These are phyloP conservation scores for Omphalotus olearius DNA, from an alignment of 1,284 basidiomycete species.

Conservation along the genomic window DNA sequence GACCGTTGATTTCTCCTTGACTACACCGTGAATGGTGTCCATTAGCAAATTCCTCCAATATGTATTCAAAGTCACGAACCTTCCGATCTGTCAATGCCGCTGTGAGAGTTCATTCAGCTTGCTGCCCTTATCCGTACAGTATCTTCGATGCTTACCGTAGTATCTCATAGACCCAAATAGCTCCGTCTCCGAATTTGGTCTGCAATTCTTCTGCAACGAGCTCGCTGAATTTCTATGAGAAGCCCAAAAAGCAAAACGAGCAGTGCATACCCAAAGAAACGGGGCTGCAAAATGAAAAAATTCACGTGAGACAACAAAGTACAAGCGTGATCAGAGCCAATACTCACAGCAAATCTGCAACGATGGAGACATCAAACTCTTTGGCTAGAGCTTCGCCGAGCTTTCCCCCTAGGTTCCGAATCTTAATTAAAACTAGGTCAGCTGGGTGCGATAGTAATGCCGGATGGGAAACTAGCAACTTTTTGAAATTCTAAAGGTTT, in stretches of 20 bases:
- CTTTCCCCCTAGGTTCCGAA: constrained; percentile 94
- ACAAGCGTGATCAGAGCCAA: constrained; percentile 1
- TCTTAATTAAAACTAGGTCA: constrained; percentile 42
- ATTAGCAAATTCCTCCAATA: not conserved
- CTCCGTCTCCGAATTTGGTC: constrained; percentile 77
- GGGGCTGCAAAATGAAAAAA: constrained; percentile 44
- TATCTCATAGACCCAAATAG: constrained; percentile 89
- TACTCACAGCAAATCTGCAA: constrained; percentile 80
- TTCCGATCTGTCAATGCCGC: constrained; percentile 89
- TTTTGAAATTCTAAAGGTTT: constrained; percentile 84
- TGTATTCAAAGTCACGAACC: constrained; percentile 46
- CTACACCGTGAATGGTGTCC: constrained; percentile 36
- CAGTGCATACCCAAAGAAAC: constrained; percentile 7
- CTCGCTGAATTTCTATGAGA: not conserved
- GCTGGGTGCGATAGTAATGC: constrained; percentile 4
- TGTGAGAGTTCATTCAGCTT: constrained; percentile 25
- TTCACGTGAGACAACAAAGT: constrained; percentile 21
- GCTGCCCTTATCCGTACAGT: not conserved
- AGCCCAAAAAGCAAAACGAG: not conserved
- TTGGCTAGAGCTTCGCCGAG: constrained; percentile 85
- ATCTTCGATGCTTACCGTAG: constrained; percentile 44
- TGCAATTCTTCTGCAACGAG: constrained; percentile 69
- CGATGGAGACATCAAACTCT: constrained; percentile 85
- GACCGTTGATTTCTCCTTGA: constrained; percentile 79
- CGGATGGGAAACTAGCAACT: constrained; percentile 33